A percentile compares a stretch with the other conserved stretches of the same genome.
Conservation (phyloP, 1,284 basidiomycete genomes). For the Irpex lacteus region DNA sequence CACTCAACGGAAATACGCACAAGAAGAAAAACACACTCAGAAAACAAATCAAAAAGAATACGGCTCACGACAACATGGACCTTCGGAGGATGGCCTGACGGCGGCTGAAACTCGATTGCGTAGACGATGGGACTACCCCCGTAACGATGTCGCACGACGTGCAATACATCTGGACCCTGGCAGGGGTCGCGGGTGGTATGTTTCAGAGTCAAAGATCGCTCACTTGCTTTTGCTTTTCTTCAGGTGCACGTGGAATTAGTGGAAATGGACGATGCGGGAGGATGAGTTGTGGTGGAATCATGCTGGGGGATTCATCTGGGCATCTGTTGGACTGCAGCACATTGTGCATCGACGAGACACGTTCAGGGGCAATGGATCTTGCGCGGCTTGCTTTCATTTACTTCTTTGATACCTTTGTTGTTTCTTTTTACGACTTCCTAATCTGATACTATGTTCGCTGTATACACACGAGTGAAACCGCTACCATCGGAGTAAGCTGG, state of each 20-base stretch:
- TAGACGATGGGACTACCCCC: not conserved
- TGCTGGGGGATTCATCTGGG: not conserved
- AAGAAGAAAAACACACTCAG: not conserved
- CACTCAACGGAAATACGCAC: too few relatives aligned
- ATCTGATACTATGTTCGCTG: not conserved
- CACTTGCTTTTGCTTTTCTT: not conserved
- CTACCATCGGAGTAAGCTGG: too few relatives aligned
- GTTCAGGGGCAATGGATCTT: not conserved
- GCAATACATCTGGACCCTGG: not conserved
- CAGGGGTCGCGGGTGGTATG: not conserved
- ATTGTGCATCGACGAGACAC: not conserved
- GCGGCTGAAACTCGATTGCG: not conserved
- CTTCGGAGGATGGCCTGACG: not conserved
- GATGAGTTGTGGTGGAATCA: not conserved
- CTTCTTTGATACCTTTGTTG: not conserved
- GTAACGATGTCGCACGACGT: not conserved
- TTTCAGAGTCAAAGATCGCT: not conserved
- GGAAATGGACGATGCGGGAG: too few relatives aligned
- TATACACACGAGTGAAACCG: not conserved
- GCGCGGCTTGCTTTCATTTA: not conserved
- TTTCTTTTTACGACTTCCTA: not conserved
- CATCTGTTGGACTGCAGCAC: not conserved
- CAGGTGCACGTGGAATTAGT: too few relatives aligned
- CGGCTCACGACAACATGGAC: not conserved
- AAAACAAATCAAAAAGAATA: not conserved